Base-by-base conservation (phyloP, 1,284 basidiomycete species). In the Flammula alnicola region DNA sequence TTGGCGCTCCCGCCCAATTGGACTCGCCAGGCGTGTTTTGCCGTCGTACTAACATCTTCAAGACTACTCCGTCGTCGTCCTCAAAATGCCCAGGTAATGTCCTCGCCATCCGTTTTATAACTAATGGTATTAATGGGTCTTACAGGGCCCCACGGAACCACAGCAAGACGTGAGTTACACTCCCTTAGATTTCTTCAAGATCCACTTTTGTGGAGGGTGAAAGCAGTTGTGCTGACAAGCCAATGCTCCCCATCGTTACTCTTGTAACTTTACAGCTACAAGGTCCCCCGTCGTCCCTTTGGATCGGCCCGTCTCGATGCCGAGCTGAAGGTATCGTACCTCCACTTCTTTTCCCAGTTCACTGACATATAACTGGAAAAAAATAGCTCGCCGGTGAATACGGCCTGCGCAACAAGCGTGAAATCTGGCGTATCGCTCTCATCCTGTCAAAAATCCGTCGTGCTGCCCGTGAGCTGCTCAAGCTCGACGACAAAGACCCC, bases 361-460 rank as follows among this genome's bases (percentile, higher is more conserved):
- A 59, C n/a, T 44, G 12, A 53, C 20, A 19, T 25, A 20, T 44
- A 29, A 14, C n/a, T n/a, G n/a, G n/a, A n/a, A 36, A 6, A 12
- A 16, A 16, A 27, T 64, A 94, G 93, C 94, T 98, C 76, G 95
- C 95, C 57, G 96, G 96, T 78, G 97, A 99, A 82, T 99, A 96
- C 82, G 96, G 96, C 77, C 93, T 99, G 68, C 93, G 95, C 76
- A 99, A 98, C 92, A 99, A 99, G 86, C 92, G 94, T 70, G 96
- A 99, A 82, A 98, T 99, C 80, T 99, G 96, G 96, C 93, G 97
- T 70, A 98, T 99, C 75, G 88, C 95, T 72, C 88, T 99, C 68
- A 88, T 88, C 70, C 88, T 99, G 54, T 99, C 97, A 70, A 98
- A 99, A 85, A 99, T 99, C 73, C 95, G 96, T 83, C 95, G 97